These are phyloP conservation scores for Dactylellina drechsleri DNA, from an alignment of 2,329 filamentous ascomycete species.

Conservation along the genomic window DNA sequence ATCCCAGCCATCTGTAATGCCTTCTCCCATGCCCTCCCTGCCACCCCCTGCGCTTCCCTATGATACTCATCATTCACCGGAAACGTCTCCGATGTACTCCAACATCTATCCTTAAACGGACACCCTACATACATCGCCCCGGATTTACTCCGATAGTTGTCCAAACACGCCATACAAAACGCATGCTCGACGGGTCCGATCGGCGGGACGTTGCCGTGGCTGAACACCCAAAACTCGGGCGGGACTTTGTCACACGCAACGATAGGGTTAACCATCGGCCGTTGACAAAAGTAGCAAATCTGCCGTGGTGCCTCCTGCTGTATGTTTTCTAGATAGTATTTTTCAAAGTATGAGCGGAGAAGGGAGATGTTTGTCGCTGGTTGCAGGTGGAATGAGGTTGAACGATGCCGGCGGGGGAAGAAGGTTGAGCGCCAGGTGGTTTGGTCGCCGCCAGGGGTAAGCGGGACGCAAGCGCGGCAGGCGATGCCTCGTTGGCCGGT, in stretches of 20 bases:
- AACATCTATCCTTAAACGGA: constrained; percentile 26
- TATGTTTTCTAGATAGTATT: constrained; percentile 9
- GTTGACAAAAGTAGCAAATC: constrained; percentile 42
- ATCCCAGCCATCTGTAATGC: constrained; percentile 19
- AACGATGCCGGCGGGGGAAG: constrained; percentile 2
- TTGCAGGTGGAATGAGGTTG: background rate
- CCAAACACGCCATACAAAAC: constrained; percentile 33
- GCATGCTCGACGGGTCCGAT: constrained; percentile 24
- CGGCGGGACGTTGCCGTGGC: constrained; percentile 13
- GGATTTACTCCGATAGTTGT: constrained; percentile 12
- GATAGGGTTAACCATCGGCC: constrained; percentile 24
- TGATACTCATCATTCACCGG: constrained; percentile 10
- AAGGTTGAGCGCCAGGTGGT: constrained; percentile 14
- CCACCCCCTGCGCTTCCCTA: constrained; percentile 24
- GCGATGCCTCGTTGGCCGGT: constrained; percentile 12
- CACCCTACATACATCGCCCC: constrained; percentile 21
- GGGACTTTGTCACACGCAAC: constrained; percentile 34
- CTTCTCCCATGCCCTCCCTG: constrained; percentile 37
- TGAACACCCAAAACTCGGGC: constrained; percentile 15
- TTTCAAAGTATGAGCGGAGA: constrained; percentile 26
- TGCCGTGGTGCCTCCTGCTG: constrained; percentile 22
- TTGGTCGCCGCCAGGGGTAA: too few relatives aligned
- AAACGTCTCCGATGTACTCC: constrained; percentile 16
- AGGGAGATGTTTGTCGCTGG: constrained; percentile 20
- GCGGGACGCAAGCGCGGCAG: constrained; percentile 33